Evolutionary conservation across 352 stramenopile genomes (phyloP), one percentile per base, ranked within the genome.

Genomic region (Phytophthora cactorum): DNA sequence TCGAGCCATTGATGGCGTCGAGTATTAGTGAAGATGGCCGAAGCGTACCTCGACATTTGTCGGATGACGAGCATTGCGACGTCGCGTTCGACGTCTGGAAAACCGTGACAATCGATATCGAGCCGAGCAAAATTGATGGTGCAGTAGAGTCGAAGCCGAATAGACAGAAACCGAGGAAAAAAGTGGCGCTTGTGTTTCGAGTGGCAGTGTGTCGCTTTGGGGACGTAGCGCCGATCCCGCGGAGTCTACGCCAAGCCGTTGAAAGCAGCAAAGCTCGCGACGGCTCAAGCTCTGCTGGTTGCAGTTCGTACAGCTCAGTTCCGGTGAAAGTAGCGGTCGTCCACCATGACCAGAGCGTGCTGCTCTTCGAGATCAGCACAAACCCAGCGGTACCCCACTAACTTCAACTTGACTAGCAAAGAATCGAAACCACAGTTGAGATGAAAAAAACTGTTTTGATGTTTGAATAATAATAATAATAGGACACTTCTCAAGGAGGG

Each of bases 1-100:
- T 77, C 11, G 45, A 74, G 38, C 41, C 59, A 25, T n/a, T 57
- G 22, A 39, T 29, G 51, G 27, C 31, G 6, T 10, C 34, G 11
- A 36, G 41, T 39, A 10, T 14, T 46, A 54, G 6, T n/a, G 39
- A 55, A n/a, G 52, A 68, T 41, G 38, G 57, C 1, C 74, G 67
- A 7, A 51, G 57, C 5, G 51, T 66, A 17, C 72, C 76, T 34
- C 56, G 55, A 44, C 69, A 84, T 51, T 68, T 68, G 6, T 25
- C 17, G 3, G 29, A 57, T n/a, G 53, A 53, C 14, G 36, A 43
- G 2, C 5, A 57, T 11, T 78, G 66, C 14, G 39, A 62, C 27
- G 70, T 85, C 11, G 70, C 81, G 3, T 90, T 85, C 50, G 80
- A 92, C 47, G 84, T 90, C 52, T 92, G 77, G 72, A 85, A 87